Evolutionary conservation across 2,329 filamentous ascomycete species (phyloP), one percentile per base, ranked within the genome.

Genomic region (Leptoxyphium fumago): DNA sequence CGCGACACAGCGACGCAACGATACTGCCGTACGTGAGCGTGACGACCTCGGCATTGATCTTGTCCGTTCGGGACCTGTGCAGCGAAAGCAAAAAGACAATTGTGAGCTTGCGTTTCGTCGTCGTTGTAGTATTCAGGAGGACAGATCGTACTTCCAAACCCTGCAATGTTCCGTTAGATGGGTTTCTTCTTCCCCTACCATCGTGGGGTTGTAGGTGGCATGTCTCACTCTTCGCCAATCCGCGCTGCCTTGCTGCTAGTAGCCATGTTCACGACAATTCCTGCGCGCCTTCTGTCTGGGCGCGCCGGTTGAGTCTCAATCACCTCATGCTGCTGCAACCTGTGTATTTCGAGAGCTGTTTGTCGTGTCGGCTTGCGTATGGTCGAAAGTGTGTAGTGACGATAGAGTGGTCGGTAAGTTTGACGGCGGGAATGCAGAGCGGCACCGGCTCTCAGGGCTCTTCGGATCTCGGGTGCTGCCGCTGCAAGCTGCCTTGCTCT

Each of bases 1-100:
- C 91, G 64, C 89, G 89, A 70, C 89, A 96, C 52, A 98, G 73
- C 64, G 96, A 89, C 45, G 87, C 84, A 45, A 98, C 91, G 50
- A 98, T 93, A 18, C 91, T 96, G 59, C 91, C 91, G 64, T 98
- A 98, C 29, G 91, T 98, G 57, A 98, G 75, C 39, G 88, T 95
- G 43, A 98, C 89, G 48, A 98, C 76, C 70, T 98, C 91, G 51
- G 91, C 86, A 66, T 95, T 95, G 69, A 96, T 87, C 67, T 96
- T 96, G 67, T 96, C 89, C 59, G 95, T 82, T 58, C 87, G 82
- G 47, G 85, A 93, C 69, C 89, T 96, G 39, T 40, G 5, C 17
- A 18, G 18, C 14, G 17, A n/a, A n/a, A 17, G 13, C 34, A 98
- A 75, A 39, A 88, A 94, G 43, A 98, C 89, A 48, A 98, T 76